Conservation (phyloP, 1,284 basidiomycete genomes). For the Heliocybe sulcata region DNA sequence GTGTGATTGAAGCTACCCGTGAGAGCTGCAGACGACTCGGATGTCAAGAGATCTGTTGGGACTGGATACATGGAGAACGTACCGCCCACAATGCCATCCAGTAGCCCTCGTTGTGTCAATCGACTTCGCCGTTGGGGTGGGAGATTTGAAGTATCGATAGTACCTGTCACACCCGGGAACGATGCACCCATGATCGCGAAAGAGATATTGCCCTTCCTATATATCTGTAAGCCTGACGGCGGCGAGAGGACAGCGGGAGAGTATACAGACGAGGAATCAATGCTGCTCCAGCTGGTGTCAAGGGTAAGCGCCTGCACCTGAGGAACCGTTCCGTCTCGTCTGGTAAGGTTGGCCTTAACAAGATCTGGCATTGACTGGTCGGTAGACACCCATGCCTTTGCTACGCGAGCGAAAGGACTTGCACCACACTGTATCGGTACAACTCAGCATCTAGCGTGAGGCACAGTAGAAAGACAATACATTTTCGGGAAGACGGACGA, state of each 20-base stretch:
- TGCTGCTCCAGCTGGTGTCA: conserved; percentile 32
- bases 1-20: conserved; percentile 18
- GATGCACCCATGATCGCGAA: conserved; percentile 33
- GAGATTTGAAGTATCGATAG: conserved; percentile 16
- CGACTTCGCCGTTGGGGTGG: neutral
- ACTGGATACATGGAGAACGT: neutral
- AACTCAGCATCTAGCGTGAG: neutral
- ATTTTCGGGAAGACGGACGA: conserved; percentile 42
- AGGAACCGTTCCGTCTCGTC: conserved; percentile 25
- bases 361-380: conserved; percentile 32
- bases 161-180: conserved; percentile 28
- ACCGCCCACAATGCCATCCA: neutral
- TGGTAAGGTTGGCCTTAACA: conserved; percentile 22
- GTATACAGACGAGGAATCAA: conserved; percentile 21
- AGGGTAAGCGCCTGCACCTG: conserved; percentile 34
- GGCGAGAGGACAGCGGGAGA: neutral
- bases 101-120: conserved; percentile 6
- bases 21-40: neutral
- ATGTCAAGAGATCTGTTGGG: neutral
- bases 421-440: conserved; percentile 31
- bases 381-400: conserved; percentile 28
- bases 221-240: neutral
- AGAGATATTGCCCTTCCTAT: conserved; percentile 26
- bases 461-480: conserved; percentile 22
- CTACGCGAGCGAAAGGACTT: conserved; percentile 44